These are phyloP conservation scores for Exophiala bonariae DNA, from an alignment of 2,329 filamentous ascomycete species.

Conservation along the genomic window DNA sequence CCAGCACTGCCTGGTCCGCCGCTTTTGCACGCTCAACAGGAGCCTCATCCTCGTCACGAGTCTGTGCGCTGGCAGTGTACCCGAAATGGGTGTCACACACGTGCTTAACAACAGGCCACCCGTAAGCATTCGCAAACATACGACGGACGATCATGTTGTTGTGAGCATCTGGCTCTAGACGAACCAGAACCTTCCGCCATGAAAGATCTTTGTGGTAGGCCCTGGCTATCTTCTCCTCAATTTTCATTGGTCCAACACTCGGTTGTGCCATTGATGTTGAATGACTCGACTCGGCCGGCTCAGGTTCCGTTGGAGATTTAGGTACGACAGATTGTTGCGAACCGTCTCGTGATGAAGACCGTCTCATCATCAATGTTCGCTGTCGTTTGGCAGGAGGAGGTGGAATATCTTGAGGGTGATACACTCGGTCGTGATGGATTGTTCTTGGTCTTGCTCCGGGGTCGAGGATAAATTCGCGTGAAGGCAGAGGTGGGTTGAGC, in stretches of 20 bases:
- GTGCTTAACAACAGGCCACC: slow-evolving; percentile 96
- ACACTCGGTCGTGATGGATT: slow-evolving; percentile 96
- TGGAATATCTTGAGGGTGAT: slow-evolving; percentile 91
- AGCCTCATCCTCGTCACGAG: slow-evolving; percentile 66
- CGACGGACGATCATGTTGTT: slow-evolving; percentile 97
- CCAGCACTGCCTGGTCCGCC: slow-evolving; percentile 55
- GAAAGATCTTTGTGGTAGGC: slow-evolving; percentile 89
- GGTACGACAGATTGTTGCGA: slow-evolving; percentile 3
- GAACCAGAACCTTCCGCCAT: slow-evolving; percentile 96
- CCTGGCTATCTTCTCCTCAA: slow-evolving; percentile 96
- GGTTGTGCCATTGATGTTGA: slow-evolving; percentile 36
- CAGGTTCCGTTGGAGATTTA: slow-evolving; percentile 4
- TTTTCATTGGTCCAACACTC: slow-evolving; percentile 64
- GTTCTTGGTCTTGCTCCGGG: slow-evolving; percentile 78
- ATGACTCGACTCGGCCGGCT: slow-evolving; percentile 35
- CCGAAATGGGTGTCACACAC: slow-evolving; percentile 92
- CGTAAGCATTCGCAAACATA: slow-evolving; percentile 96
- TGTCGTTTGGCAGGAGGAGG: slow-evolving; percentile 60
- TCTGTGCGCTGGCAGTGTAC: slow-evolving; percentile 66
- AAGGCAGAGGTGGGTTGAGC: slow-evolving; percentile 83
- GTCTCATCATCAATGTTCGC: slow-evolving; percentile 37
- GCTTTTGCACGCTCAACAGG: slow-evolving; percentile 69
- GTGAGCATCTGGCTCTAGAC: slow-evolving; percentile 93
- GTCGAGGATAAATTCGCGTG: slow-evolving; percentile 78
- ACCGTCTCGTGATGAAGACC: slow-evolving; percentile 7